These are phyloP conservation scores for Phialophora chinensis DNA, from an alignment of 2,329 filamentous ascomycete species.

Conservation along the genomic window DNA sequence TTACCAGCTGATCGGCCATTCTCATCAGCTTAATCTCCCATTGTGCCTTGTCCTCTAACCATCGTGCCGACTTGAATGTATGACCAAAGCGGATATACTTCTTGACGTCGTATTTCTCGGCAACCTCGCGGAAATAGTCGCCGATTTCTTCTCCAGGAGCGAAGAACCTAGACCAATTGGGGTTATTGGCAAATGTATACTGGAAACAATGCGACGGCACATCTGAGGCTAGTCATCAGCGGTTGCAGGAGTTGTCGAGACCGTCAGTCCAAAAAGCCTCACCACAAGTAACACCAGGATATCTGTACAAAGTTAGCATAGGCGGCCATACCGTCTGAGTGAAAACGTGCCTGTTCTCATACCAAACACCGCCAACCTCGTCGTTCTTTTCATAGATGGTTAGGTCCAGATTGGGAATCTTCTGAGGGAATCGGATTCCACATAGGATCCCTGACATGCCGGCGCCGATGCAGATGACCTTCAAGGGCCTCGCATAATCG, in stretches of 20 bases:
- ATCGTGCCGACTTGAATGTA: constrained; percentile 24
- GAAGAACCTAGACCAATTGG: constrained; percentile 2
- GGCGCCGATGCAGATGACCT: constrained; percentile 3
- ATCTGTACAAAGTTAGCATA: background rate
- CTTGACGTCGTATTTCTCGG: constrained; percentile 31
- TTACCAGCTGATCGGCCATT: constrained; percentile 9
- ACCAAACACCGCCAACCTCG: constrained; percentile 3
- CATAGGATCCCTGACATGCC: constrained; percentile 4
- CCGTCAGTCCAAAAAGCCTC: background rate
- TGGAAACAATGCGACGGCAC: background rate
- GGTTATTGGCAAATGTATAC: constrained; percentile 3
- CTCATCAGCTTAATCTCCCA: constrained; percentile 20
- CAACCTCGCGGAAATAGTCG: constrained; percentile 25
- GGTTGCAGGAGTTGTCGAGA: no score
- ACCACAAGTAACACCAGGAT: constrained; percentile 4
- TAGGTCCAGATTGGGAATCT: constrained; percentile 3
- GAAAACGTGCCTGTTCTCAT: background rate
- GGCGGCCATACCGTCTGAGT: background rate
- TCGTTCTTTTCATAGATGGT: constrained; percentile 12
- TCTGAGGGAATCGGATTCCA: constrained; percentile 1
- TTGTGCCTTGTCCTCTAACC: constrained; percentile 26
- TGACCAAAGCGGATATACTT: constrained; percentile 37
- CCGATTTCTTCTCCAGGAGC: constrained; percentile 26
- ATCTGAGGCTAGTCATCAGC: background rate
- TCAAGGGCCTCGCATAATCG: background rate